phyloP scores from a whole-genome alignment of 768 basidiomycete genomes.

The Macrolepiota dolichaula region DNA sequence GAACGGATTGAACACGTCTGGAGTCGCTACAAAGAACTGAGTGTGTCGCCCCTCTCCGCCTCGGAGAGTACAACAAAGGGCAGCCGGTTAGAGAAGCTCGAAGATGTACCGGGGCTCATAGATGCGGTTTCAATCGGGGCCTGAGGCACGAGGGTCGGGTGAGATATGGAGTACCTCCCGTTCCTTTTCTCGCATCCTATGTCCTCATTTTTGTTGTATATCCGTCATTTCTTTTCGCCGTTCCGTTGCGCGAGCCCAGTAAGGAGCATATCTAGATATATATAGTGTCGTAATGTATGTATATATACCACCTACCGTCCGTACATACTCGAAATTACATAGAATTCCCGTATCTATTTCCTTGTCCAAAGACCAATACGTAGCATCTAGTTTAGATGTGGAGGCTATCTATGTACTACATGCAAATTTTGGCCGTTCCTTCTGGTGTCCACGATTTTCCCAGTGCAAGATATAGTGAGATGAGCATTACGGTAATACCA shows the following conservation, averaged over 20 bases:
- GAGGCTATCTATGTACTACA: slow-evolving; percentile 28
- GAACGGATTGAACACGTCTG: slow-evolving; percentile 67
- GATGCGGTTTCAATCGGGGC: slow-evolving; percentile 25
- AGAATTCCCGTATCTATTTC: background rate
- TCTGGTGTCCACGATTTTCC: slow-evolving; percentile 74
- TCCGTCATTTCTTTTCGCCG: background rate
- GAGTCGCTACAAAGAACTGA: slow-evolving; percentile 55
- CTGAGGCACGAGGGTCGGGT: background rate
- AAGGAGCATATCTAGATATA: slow-evolving; percentile 4
- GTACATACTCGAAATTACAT: background rate
- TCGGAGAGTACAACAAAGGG: slow-evolving; percentile 69
- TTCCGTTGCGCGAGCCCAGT: background rate
- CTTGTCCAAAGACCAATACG: background rate
- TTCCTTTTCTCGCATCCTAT: background rate
- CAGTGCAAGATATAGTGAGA: slow-evolving; percentile 75
- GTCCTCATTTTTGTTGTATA: background rate
- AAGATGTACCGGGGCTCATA: slow-evolving; percentile 52
- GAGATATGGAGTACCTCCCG: background rate
- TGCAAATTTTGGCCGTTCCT: slow-evolving; percentile 67
- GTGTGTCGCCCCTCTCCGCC: slow-evolving; percentile 70
- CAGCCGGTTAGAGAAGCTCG: slow-evolving; percentile 57
- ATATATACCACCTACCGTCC: background rate
- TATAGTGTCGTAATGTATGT: slow-evolving; percentile 10
- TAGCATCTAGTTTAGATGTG: background rate
- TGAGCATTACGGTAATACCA: slow-evolving; percentile 71